A percentile compares a stretch with the other conserved stretches of the same genome.
phyloP scores from a whole-genome alignment of 1,284 basidiomycete species.

The Hypsizygus ulmarius region DNA sequence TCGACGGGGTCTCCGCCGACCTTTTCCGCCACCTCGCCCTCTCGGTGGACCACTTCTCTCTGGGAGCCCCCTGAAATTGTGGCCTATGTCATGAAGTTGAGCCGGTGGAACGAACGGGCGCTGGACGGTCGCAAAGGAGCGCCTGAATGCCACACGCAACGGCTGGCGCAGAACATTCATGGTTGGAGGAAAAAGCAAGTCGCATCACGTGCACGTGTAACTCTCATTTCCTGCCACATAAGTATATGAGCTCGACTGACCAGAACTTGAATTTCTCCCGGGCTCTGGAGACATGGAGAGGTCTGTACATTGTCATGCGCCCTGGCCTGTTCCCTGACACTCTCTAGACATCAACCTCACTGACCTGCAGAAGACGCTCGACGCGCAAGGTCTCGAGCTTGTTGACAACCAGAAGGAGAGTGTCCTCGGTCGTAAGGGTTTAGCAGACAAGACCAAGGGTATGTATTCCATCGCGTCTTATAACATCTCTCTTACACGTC shows the following conservation, averaged over 20 bases:
- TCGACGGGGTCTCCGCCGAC: constrained; percentile 12
- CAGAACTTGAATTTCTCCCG: constrained; percentile 89
- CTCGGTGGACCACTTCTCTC: constrained; percentile 1
- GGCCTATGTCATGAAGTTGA: constrained; percentile 23
- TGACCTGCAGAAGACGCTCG: constrained; percentile 90
- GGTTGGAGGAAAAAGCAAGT: constrained; percentile 16
- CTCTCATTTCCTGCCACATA: not conserved
- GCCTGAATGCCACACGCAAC: constrained; percentile 21
- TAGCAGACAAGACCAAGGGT: constrained; percentile 95
- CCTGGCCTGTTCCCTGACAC: not conserved
- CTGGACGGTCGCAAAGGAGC: constrained; percentile 22
- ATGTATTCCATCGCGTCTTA: constrained; percentile 10
- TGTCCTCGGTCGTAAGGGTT: constrained; percentile 86
- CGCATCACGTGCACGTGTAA: constrained; percentile 30
- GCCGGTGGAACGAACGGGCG: constrained; percentile 32
- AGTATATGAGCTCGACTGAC: constrained; percentile 46
- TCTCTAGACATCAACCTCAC: constrained; percentile 80
- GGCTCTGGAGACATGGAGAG: constrained; percentile 85
- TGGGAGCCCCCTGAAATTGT: constrained; percentile 1
- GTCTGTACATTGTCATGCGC: constrained; percentile 37
- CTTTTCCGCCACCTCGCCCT: constrained; percentile 5
- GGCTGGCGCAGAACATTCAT: constrained; percentile 32
- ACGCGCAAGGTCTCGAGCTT: constrained; percentile 86
- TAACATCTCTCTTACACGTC: constrained; percentile 1
- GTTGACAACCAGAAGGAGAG: constrained; percentile 99